Evolutionary conservation across 805 yeast genomes (phyloP), one percentile per base, ranked within the genome.

Genomic region (Zygoascus biomembranicola): DNA sequence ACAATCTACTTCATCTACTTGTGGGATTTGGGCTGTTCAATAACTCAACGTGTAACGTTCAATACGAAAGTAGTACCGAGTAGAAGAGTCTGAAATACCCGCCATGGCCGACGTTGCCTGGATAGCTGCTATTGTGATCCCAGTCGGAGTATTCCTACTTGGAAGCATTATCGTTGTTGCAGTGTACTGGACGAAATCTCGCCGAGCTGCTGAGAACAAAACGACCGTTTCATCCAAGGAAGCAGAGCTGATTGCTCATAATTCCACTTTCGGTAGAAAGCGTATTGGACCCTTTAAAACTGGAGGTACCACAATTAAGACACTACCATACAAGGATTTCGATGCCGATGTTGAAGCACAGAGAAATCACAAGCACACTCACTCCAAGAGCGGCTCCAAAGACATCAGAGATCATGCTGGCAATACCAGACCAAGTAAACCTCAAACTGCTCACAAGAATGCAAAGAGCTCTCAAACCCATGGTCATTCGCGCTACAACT

Each of bases 81-180:
- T 6, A 23, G 28, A 23, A 23, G 28, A 23, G 6, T 6, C 28
- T 23, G 6, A 23, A 23, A 3, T 6, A 8, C 16, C 39, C 4
- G 16, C 23, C 56, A 43, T 47, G 49, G 2, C 46, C 42, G 42
- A 46, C 8, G 49, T 42, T 8, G 47, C 49, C 14, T 46, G 45
- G 60, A 55, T 59, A 23, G 58, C 55, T 5, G 61, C 60, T 13
- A 59, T 59, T 39, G 61, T 59, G n/a, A 57, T 57, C 32, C 61
- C 61, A 6, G 51, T 59, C 9, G 57, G 47, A 8, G 60, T 50
- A 16, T 54, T 58, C 23, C 23, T 57, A 8, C 46, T 48, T 9
- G 55, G 52, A 13, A 32, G 44, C 19, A 16, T 53, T 9, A 14
- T 31, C 19, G 48, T 49, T 16, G 23, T 18, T 3, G 32, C 14